phyloP scores from a whole-genome alignment of 2,329 filamentous ascomycete species.

The Sporothrix luriei region DNA sequence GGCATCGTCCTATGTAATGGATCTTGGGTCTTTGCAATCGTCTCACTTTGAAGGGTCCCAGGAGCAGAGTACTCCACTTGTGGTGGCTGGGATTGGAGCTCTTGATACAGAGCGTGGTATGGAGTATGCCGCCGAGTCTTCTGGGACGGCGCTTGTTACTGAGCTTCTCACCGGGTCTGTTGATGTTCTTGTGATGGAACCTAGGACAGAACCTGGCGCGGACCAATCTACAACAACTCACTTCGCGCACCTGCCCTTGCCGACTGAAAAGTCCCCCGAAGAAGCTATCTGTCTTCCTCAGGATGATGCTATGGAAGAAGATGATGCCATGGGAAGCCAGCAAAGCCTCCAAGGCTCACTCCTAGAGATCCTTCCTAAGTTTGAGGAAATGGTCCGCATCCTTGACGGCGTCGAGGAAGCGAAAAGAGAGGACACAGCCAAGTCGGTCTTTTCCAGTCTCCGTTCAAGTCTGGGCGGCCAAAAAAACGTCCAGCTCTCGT shows the following conservation, averaged over 20 bases:
- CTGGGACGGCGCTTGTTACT: neutral
- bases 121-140: neutral
- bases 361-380: constrained; percentile 20
- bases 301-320: too few species aligned
- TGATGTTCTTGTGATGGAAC: neutral
- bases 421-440: constrained; percentile 16
- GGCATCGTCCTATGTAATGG: constrained; percentile 32
- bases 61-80: neutral
- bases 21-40: constrained; percentile 30
- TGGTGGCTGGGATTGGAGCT: neutral
- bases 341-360: constrained; percentile 12
- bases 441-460: neutral
- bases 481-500: neutral
- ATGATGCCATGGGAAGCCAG: neutral
- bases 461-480: too few species aligned
- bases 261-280: neutral
- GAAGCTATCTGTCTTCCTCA: neutral
- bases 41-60: neutral
- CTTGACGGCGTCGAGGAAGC: constrained; percentile 15
- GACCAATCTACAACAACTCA: neutral
- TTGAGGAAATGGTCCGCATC: constrained; percentile 21
- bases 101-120: neutral
- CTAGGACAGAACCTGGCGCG: neutral
- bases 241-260: neutral
- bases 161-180: neutral